Evolutionary conservation across 1,139 yeast genomes (phyloP), one percentile per base, ranked within the genome.

Genomic region (Yamadazyma spencermartinsiae): DNA sequence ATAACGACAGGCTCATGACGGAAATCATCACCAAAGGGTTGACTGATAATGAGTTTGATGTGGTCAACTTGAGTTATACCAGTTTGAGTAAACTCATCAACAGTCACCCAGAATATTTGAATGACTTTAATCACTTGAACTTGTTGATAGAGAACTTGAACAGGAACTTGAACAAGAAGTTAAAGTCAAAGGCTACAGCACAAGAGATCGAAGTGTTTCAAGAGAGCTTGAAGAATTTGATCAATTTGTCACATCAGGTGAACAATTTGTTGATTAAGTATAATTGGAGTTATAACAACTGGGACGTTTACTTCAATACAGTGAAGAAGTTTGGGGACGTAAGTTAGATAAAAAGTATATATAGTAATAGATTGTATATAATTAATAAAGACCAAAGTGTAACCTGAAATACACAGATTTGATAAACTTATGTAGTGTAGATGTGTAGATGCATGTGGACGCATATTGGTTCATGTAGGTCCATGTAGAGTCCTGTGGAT

Each of bases 171-270:
- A 56, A 50, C 36, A 67, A 64, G 43, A 71, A 71, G 38, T 52
- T 70, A 14, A 61, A 71, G 15, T 54, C 63, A 12, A 72, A 71
- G 42, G 73, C 77, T 4, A 67, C 72, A 12, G 55, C 71, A 3
- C 77, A 72, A 49, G 77, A 71, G 38, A 46, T 60, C 3, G 74
- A 68, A 43, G 55, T 59, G 21, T 58, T 49, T 35, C 65, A 65
- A 36, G 71, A 65, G 37, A 55, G 63, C 14, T 44, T 62, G 31
- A 60, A 60, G 40, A 55, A 63, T 5, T 52, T 65, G 21, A 52
- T 62, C 5, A 51, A 48, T 18, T 55, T 67, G 38, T 50, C 56
- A 18, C 59, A 55, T 31, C 44, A 42, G 13, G 48, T 61, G 9
- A 50, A 57, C 37, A 42, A 37, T 13, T 34, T 48, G n/a, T 34